Evolutionary conservation across 192 early-diverging fungal genomes (phyloP).

Genomic region (Lobosporangium transversale): DNA sequence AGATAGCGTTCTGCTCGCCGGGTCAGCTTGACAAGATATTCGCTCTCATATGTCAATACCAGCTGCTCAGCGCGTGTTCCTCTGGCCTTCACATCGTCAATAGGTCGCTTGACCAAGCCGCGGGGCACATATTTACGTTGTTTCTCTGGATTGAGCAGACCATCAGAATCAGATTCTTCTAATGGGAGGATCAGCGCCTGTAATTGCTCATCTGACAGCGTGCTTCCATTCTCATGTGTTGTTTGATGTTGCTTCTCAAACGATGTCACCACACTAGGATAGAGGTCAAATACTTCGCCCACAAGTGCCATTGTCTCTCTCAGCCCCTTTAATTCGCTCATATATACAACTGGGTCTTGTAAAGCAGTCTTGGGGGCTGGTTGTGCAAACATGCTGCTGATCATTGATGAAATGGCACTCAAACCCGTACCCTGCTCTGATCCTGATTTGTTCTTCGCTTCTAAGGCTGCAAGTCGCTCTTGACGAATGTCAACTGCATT

Average conservation of each 20-base stretch:
- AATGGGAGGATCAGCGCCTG: constrained; percentile 29
- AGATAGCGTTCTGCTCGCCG: constrained; percentile 16
- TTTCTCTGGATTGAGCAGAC: constrained; percentile 13
- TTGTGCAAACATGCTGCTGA: constrained; percentile 20
- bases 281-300: constrained; percentile 47
- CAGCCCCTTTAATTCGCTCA: constrained; percentile 21
- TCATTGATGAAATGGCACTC: background rate
- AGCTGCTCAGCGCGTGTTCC: constrained; percentile 17
- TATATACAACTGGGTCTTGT: constrained; percentile 14
- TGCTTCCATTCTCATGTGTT: constrained; percentile 8
- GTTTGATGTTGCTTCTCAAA: constrained; percentile 47
- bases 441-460: constrained; percentile 28
- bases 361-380: constrained; percentile 21
- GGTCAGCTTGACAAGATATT: constrained; percentile 31
- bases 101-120: constrained; percentile 20
- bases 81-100: constrained; percentile 16
- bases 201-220: constrained; percentile 31
- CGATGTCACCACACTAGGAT: constrained; percentile 17
- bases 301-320: constrained; percentile 27
- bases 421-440: background rate
- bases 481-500: constrained; percentile 40
- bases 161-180: constrained; percentile 17
- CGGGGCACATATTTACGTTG: constrained; percentile 30
- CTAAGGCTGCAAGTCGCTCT: constrained; percentile 13
- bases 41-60: constrained; percentile 40